Conservation (phyloP, 2,329 filamentous ascomycete species). For the Elsinoe australis region DNA sequence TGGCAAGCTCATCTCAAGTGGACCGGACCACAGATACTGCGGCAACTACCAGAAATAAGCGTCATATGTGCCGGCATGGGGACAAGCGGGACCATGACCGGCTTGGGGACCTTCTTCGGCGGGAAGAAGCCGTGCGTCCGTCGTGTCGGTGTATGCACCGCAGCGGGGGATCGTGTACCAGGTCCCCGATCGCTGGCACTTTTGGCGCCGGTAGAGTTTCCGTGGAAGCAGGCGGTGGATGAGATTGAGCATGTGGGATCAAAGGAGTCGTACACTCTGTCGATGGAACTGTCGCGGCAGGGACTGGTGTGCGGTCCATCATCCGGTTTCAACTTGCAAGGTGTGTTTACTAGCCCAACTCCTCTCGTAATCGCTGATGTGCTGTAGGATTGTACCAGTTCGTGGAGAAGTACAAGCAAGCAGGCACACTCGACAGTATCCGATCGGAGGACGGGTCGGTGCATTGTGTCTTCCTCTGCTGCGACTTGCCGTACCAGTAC, state of each 20-base stretch:
- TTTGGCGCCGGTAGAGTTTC: constrained; percentile 24
- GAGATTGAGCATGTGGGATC: constrained; percentile 50
- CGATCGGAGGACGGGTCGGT: constrained; percentile 41
- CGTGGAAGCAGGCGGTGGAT: constrained; percentile 22
- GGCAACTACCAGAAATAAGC: constrained; percentile 63
- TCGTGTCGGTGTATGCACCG: constrained; percentile 47
- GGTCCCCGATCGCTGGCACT: constrained; percentile 41
- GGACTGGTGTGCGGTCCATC: constrained; percentile 55
- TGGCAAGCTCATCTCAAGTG: constrained; percentile 70
- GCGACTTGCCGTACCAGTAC: constrained; percentile 57
- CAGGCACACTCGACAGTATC: constrained; percentile 39
- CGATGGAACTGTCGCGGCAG: constrained; percentile 48
- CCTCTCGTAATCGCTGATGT: not conserved
- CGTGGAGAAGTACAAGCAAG: constrained; percentile 43
- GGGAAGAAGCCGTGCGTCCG: constrained; percentile 36
- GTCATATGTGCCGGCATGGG: constrained; percentile 86
- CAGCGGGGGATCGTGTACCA: constrained; percentile 50
- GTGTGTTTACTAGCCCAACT: constrained; percentile 23
- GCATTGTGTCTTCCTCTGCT: constrained; percentile 54
- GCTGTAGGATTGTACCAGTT: constrained; percentile 37
- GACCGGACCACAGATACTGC: constrained; percentile 80
- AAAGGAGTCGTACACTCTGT: constrained; percentile 46
- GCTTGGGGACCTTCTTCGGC: constrained; percentile 56
- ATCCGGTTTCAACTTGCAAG: constrained; percentile 51
- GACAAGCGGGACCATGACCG: constrained; percentile 86